Evolutionary conservation across 768 basidiomycete genomes (phyloP).

Genomic region (Agrocybe praecox): DNA sequence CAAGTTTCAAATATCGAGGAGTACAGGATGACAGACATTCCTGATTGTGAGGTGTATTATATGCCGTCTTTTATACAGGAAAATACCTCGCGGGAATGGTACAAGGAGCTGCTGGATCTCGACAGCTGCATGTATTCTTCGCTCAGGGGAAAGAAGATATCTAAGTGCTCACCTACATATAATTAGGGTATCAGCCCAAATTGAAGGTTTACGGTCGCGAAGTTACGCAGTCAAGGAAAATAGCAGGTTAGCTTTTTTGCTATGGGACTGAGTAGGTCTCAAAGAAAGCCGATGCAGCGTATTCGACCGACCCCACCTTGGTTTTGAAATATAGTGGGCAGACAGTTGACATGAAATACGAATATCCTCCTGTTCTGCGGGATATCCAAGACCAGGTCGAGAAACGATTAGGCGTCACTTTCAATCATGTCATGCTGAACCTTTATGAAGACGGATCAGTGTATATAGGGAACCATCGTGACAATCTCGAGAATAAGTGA

Average conservation of each 20-base stretch:
- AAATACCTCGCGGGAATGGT: constrained; percentile 25
- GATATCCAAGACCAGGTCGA: constrained; percentile 31
- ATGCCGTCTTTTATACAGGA: constrained; percentile 23
- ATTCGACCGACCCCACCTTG: constrained; percentile 26
- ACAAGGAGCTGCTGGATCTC: constrained; percentile 12
- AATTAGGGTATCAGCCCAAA: constrained; percentile 31
- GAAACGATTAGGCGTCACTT: constrained; percentile 25
- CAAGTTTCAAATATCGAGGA: constrained; percentile 16
- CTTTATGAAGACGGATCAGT: constrained; percentile 30
- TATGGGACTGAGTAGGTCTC: neutral
- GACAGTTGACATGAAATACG: constrained; percentile 27
- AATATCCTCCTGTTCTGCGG: constrained; percentile 28
- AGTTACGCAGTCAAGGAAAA: constrained; percentile 30
- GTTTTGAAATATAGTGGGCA: constrained; percentile 33
- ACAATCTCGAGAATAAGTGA: constrained; percentile 28
- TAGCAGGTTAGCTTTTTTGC: constrained; percentile 21
- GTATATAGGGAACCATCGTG: constrained; percentile 33
- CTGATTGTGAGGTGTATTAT: constrained; percentile 30
- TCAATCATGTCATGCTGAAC: constrained; percentile 34
- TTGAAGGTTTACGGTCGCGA: constrained; percentile 30
- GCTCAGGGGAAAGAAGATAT: neutral
- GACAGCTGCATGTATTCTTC: constrained; percentile 13
- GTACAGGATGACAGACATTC: constrained; percentile 23
- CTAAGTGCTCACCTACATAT: neutral
- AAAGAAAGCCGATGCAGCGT: constrained; percentile 15